Conservation (phyloP, 495 filamentous ascomycete genomes). For the Tetracladium marchalianum region DNA sequence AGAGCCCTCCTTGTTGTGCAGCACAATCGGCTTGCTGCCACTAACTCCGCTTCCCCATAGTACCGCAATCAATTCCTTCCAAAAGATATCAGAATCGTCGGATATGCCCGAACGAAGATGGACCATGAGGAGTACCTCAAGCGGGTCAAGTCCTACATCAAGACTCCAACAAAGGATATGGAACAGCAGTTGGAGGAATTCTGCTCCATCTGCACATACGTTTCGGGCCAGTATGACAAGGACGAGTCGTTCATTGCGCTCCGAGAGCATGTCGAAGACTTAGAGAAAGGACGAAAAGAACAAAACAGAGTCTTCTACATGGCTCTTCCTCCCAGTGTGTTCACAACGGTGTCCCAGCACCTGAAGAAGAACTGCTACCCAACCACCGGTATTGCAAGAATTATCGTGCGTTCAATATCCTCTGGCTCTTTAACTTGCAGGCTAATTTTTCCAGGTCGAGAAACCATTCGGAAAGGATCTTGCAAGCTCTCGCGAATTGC, state of each 20-base stretch:
- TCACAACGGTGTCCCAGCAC: slow-evolving; percentile 94
- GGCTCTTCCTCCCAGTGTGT: slow-evolving; percentile 95
- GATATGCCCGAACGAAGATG: slow-evolving; percentile 99
- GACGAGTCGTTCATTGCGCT: slow-evolving; percentile 90
- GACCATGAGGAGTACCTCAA: slow-evolving; percentile 90
- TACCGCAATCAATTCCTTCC: slow-evolving; percentile 98
- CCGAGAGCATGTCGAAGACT: slow-evolving; percentile 77
- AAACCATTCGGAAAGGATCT: slow-evolving; percentile 99
- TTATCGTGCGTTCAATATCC: slow-evolving; percentile 60
- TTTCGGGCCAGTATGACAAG: slow-evolving; percentile 94
- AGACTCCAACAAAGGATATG: slow-evolving; percentile 95
- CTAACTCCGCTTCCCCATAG: slow-evolving; percentile 34
- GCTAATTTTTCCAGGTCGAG: slow-evolving; percentile 58
- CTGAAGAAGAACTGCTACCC: slow-evolving; percentile 97
- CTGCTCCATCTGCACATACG: slow-evolving; percentile 77
- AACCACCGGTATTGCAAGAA: slow-evolving; percentile 72
- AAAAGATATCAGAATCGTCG: slow-evolving; percentile 93
- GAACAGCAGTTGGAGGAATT: slow-evolving; percentile 91
- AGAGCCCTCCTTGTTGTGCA: slow-evolving; percentile 87
- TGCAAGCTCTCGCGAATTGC: slow-evolving; percentile 83
- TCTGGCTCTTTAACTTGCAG: neutral
- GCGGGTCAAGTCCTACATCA: slow-evolving; percentile 95
- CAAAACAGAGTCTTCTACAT: slow-evolving; percentile 97
- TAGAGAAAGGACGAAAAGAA: slow-evolving; percentile 75
- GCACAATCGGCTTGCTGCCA: slow-evolving; percentile 1